Evolutionary conservation across 805 yeast species (phyloP), one percentile per base, ranked within the genome.

Genomic region (Saturnispora sekii): DNA sequence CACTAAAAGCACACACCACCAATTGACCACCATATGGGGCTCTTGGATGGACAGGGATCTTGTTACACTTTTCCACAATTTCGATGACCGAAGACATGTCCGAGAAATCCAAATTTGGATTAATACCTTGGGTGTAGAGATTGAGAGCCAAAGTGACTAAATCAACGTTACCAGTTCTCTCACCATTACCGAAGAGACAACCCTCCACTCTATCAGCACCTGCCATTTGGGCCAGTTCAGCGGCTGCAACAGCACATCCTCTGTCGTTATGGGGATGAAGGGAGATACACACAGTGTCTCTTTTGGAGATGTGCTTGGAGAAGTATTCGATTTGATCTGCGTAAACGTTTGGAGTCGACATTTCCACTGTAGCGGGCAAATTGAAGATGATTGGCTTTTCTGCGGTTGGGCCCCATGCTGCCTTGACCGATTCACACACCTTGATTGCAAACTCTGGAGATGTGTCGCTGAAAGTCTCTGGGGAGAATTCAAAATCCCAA

Each of bases 131-230:
- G 14, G 93, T 82, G 60, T 81, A 84, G 56, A 84, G 67, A 57
- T 84, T 84, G 49, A 84, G 68, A 5, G 87, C 90, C 42, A 84
- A 66, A 2, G 93, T 84, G 30, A 84, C 88, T 44, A 84, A 66
- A 59, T 84, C 93, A 42, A 84, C 94, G 58, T 84, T 84, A 51
- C 94, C 94, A 4, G 94, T 84, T 62, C 94, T 77, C 68, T 84
- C 94, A 53, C 94, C 93, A 57, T 84, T 84, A 42, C 93, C 94
- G 55, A 84, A 84, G 40, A 84, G 65, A 65, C 90, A 84, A 17
- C 94, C 94, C 64, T 84, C 94, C 21, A 84, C 84, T 62, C 94
- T 75, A 61, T 84, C 87, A n/a, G 87, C 94, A 44, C 94, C 94
- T 3, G 87, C 94, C 63, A 84, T 57, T 57, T 78, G 80, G 38